Evolutionary conservation across 805 yeast genomes (phyloP).

Genomic region (Saccharomycopsis fodiens): DNA sequence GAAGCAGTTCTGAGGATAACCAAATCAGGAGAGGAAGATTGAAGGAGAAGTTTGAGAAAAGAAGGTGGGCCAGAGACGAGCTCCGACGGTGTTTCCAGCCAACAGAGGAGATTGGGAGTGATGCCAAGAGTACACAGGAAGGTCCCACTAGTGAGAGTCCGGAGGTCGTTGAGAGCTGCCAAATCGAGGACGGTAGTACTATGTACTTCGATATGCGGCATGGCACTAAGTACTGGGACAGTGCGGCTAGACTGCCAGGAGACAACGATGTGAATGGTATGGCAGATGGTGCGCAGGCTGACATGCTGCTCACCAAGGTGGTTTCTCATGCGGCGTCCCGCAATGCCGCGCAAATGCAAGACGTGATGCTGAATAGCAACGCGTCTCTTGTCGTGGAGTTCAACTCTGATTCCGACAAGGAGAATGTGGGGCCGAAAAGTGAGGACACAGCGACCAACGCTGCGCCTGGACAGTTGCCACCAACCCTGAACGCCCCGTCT

Average conservation of each 20-base stretch:
- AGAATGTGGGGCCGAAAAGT: too few relatives aligned
- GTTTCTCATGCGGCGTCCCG: background rate
- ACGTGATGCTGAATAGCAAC: background rate
- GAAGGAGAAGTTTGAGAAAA: background rate
- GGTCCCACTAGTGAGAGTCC: background rate
- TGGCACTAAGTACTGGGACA: too few relatives aligned
- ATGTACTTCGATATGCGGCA: too few relatives aligned
- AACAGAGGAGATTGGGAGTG: background rate
- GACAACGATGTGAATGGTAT: slow-evolving; percentile 1
- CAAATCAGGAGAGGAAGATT: background rate
- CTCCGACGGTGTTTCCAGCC: background rate
- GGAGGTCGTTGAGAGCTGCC: background rate
- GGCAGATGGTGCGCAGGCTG: background rate
- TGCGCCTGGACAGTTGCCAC: too few relatives aligned
- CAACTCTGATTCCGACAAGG: background rate
- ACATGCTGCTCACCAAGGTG: background rate
- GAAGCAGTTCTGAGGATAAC: background rate
- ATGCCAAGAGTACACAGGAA: background rate
- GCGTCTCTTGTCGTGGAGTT: too few relatives aligned
- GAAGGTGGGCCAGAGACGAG: background rate
- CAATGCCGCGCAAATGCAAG: background rate
- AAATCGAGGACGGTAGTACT: too few relatives aligned
- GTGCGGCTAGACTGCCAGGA: background rate
- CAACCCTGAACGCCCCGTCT: too few relatives aligned
- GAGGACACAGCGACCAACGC: background rate